These are phyloP conservation scores for Colletotrichum trifolii DNA, from an alignment of 2,329 filamentous ascomycete genomes.

Conservation along the genomic window DNA sequence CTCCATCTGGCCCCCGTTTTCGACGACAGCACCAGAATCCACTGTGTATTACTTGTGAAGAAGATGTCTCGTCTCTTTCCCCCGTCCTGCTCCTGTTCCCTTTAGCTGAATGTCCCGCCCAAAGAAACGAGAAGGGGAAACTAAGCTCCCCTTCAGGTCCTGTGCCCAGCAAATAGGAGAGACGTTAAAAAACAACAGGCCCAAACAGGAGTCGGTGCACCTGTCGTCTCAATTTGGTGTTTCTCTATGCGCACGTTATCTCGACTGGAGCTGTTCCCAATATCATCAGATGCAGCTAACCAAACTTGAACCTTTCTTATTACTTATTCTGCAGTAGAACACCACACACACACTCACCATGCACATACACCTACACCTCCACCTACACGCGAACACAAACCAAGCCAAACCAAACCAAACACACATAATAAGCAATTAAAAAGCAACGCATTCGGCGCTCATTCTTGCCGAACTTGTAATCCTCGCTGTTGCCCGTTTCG, in stretches of 20 bases:
- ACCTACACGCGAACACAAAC: background rate
- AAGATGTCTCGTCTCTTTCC: slow-evolving; percentile 24
- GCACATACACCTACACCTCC: too few species aligned
- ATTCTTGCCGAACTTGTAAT: too few species aligned
- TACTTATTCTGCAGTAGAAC: slow-evolving; percentile 15
- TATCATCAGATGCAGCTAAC: slow-evolving; percentile 27
- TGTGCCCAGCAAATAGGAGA: slow-evolving; percentile 3
- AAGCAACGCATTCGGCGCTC: too few species aligned
- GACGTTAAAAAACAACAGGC: background rate
- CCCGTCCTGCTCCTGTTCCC: background rate
- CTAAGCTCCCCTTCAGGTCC: too few species aligned
- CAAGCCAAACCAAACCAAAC: slow-evolving; percentile 14
- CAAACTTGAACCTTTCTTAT: slow-evolving; percentile 4
- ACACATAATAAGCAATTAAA: background rate
- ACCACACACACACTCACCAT: background rate
- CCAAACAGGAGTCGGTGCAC: slow-evolving; percentile 7
- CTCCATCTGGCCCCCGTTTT: slow-evolving; percentile 28
- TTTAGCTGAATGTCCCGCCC: slow-evolving; percentile 7
- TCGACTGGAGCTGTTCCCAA: slow-evolving; percentile 12
- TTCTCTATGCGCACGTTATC: slow-evolving; percentile 21
- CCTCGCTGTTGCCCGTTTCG: too few species aligned
- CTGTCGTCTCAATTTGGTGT: slow-evolving; percentile 21
- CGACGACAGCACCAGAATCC: slow-evolving; percentile 29
- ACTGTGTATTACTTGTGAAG: background rate
- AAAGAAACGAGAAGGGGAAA: too few species aligned